phyloP scores from a whole-genome alignment of 2,329 filamentous ascomycete species.

The Trichoderma pleuroti region DNA sequence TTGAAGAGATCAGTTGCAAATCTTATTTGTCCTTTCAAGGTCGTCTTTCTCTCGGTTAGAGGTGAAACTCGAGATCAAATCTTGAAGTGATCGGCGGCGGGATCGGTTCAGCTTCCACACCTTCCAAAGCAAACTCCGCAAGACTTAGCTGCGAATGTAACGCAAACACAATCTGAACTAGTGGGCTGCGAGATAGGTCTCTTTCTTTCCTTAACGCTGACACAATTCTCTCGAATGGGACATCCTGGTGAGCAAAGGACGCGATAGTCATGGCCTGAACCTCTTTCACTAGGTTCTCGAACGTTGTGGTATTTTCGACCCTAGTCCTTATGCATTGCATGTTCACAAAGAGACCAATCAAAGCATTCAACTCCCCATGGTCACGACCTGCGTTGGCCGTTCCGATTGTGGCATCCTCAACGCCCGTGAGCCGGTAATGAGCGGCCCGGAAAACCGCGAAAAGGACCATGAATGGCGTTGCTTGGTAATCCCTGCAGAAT shows the following conservation, averaged over 20 bases:
- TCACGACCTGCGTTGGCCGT: not conserved
- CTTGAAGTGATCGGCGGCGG: not conserved
- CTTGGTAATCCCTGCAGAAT: not conserved
- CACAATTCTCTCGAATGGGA: not conserved
- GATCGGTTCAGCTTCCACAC: not conserved
- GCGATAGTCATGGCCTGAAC: not conserved
- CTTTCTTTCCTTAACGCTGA: not conserved
- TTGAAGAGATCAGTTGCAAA: not conserved
- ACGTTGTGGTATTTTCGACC: not conserved
- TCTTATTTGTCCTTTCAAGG: not conserved
- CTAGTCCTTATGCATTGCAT: not conserved
- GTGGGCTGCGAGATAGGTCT: not conserved
- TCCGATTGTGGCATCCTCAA: not conserved
- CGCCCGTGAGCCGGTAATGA: not conserved
- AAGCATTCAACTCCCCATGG: not conserved
- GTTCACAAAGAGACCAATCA: not conserved
- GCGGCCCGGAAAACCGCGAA: not conserved
- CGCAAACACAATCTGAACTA: not conserved
- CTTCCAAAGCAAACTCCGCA: not conserved
- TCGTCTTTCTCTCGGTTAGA: not conserved
- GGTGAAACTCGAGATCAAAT: not conserved
- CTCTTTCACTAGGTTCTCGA: not conserved
- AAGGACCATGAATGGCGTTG: not conserved
- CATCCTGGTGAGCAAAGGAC: not conserved
- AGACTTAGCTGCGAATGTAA: not conserved